These are phyloP conservation scores for Diutina neorugosa DNA, from an alignment of 1,139 yeast genomes.

Conservation along the genomic window DNA sequence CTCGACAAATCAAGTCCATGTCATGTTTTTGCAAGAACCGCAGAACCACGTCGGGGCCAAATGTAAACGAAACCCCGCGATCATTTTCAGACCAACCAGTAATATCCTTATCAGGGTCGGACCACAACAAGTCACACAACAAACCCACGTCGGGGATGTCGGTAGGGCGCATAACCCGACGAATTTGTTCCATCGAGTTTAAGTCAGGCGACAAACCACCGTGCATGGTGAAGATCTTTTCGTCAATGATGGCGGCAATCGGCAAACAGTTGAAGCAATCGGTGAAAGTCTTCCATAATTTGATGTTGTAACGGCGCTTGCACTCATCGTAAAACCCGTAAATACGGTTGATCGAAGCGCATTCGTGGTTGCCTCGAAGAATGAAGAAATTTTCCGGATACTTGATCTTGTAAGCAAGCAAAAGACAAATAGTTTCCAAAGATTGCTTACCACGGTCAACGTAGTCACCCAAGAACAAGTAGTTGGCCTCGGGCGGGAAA, in stretches of 20 bases:
- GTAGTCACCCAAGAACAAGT: constrained; percentile 88
- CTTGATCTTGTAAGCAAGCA: constrained; percentile 91
- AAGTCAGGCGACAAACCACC: constrained; percentile 97
- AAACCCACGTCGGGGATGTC: constrained; percentile 97
- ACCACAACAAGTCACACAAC: constrained; percentile 92
- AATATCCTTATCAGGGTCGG: constrained; percentile 95
- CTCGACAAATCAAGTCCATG: constrained; percentile 94
- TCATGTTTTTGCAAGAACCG: constrained; percentile 91
- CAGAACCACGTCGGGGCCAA: constrained; percentile 95
- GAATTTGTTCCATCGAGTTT: constrained; percentile 94
- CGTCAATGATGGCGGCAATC: constrained; percentile 95
- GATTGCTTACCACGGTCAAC: constrained; percentile 98
- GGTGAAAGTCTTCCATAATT: constrained; percentile 95
- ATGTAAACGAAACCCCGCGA: constrained; percentile 94
- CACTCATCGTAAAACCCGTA: constrained; percentile 97
- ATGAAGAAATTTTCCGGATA: constrained; percentile 96
- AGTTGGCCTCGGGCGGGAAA: constrained; percentile 97
- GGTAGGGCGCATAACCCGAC: constrained; percentile 97
- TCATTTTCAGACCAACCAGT: constrained; percentile 98
- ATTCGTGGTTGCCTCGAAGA: constrained; percentile 92
- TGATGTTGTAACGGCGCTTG: constrained; percentile 92
- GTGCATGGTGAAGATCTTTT: constrained; percentile 96
- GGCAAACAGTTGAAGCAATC: constrained; percentile 98
- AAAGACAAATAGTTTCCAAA: constrained; percentile 82
- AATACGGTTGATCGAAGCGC: constrained; percentile 93